Percentiles rank a stretch among this genome's conserved stretches.
Evolutionary conservation across 2,329 filamentous ascomycete genomes (phyloP).

Genomic region (Dothistroma pini): DNA sequence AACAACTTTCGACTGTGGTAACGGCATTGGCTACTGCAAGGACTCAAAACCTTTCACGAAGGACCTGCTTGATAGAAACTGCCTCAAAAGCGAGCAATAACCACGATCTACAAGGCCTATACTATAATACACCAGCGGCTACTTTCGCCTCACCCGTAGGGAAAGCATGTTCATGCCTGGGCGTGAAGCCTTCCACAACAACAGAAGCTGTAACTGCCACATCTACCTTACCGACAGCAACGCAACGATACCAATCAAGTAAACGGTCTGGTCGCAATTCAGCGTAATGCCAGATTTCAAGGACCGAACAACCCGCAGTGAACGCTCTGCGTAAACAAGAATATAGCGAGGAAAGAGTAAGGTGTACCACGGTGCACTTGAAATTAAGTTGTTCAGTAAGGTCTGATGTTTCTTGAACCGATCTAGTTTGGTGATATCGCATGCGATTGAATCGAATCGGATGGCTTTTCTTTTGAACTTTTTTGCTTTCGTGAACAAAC

Average conservation of each 20-base stretch:
- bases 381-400: not conserved
- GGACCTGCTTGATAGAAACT: not conserved
- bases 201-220: not conserved
- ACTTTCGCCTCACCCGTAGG: not conserved
- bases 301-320: not conserved
- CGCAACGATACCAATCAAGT: not conserved
- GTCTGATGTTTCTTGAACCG: not conserved
- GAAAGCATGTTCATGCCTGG: not conserved
- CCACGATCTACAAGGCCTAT: not conserved
- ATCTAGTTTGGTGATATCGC: not conserved
- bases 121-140: not conserved
- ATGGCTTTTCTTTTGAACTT: not conserved
- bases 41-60: not conserved
- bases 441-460: not conserved
- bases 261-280: not conserved
- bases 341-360: not conserved
- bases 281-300: not conserved
- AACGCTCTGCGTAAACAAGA: not conserved
- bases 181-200: not conserved
- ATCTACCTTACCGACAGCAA: not conserved
- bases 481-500: not conserved
- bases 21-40: not conserved
- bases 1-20: not conserved
- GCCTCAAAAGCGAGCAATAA: not conserved
- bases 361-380: not conserved